These are phyloP conservation scores for bread wheat (Triticum aestivum) DNA, from an alignment of 176 grass and related monocot genomes.

Conservation along the genomic window IWGSC_CS_RefSeq_v2.1 NC_057812.1:605978898-605979397, in stretches of 20 bases:
- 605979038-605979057: background rate
- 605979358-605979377: background rate
- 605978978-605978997: background rate
- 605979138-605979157: conserved; percentile 26
- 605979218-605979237: background rate
- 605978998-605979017: too few relatives aligned
- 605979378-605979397: background rate
- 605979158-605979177: background rate
- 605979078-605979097: background rate
- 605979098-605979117: conserved; percentile 15
- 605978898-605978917: conserved; percentile 5
- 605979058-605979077: background rate
- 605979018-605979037: too few relatives aligned
- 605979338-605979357: background rate
- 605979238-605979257: conserved; percentile 7
- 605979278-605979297: background rate
- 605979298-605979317: background rate
- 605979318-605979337: background rate
- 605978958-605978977: background rate
- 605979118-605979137: conserved; percentile 25
- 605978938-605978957: background rate
- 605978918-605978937: background rate
- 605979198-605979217: conserved; percentile 26
- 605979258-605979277: background rate
- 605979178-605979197: background rate